Evolutionary conservation across 805 yeast genomes (phyloP), one percentile per base, ranked within the genome.

Genomic region (Metschnikowia colocasiae): DNA sequence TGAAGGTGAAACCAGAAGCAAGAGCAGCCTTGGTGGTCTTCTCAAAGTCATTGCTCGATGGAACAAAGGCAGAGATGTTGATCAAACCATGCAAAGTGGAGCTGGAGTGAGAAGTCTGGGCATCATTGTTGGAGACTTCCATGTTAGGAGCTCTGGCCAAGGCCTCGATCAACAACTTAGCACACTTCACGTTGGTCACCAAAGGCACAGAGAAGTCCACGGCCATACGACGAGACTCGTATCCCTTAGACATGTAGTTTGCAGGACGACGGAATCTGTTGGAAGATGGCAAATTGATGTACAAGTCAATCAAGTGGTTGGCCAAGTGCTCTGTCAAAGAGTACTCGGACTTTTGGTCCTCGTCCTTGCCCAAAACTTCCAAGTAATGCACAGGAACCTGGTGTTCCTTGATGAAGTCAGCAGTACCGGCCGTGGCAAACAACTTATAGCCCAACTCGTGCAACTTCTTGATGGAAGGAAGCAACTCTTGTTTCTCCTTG

Each of bases 231-330:
- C 99, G 95, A 39, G 98, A 88, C 69, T 81, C 83, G 79, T 94
- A 94, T 67, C 99, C 99, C 74, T 87, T 90, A 25, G 97, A 88
- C 78, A 94, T 89, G 73, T 94, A 94, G 52, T 92, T 86, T 47
- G 99, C 97, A 52, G 99, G 99, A 72, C 99, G 88, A 68, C 99
- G 87, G 83, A 88, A 94, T 66, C 97, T 80, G 79, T 94, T 94
- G 40, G 96, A 77, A 52, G 98, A 91, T 52, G 99, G 99, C 75
- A 94, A 76, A 75, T 94, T 94, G 73, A 94, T 85, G 79, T 94
- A 94, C 64, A 94, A 74, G 65, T 94, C 99, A 67, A 94, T 94
- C 80, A 89, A 75, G 78, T 94, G 90, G 73, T 90, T 90, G 50
- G 98, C 96, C 75, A 94, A 78, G 74, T 94, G 97, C 72, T 90